These are phyloP conservation scores for Dactylellina haptotyla DNA, from an alignment of 2,329 filamentous ascomycete species.

Conservation along the genomic window DNA sequence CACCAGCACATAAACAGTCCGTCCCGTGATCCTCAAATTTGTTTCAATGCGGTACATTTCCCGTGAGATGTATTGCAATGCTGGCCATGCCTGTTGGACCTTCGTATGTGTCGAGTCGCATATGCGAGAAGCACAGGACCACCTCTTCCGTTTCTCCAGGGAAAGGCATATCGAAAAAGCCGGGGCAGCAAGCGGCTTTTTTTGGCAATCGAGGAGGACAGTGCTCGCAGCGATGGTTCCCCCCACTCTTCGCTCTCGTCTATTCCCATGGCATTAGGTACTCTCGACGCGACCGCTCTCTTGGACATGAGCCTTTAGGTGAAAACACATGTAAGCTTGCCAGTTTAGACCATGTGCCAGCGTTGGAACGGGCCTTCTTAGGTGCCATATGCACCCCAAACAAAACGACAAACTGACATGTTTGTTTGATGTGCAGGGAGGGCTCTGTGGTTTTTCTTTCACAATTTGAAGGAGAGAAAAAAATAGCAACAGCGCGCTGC, in stretches of 20 bases:
- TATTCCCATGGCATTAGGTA: constrained; percentile 43
- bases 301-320: constrained; percentile 28
- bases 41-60: constrained; percentile 17
- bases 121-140: constrained; percentile 51
- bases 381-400: constrained; percentile 37
- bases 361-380: constrained; percentile 5
- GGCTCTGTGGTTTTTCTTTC: too few species aligned
- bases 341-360: constrained; percentile 42
- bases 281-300: constrained; percentile 44
- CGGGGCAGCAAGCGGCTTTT: constrained; percentile 45
- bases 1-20: constrained; percentile 44
- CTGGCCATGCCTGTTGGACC: neutral
- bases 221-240: constrained; percentile 35
- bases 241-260: constrained; percentile 53
- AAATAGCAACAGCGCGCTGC: neutral
- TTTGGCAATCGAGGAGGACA: constrained; percentile 48
- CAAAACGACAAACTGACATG: constrained; percentile 39
- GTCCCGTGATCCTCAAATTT: constrained; percentile 34
- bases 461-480: constrained; percentile 26
- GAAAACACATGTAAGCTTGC: constrained; percentile 34
- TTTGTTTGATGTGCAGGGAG: constrained; percentile 25
- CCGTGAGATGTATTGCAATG: neutral
- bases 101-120: constrained; percentile 26
- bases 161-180: constrained; percentile 38
- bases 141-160: constrained; percentile 35